A percentile compares a stretch with the other conserved stretches of the same genome.
These are phyloP conservation scores for Rhinocladiella mackenziei DNA, from an alignment of 2,329 filamentous ascomycete species.

Conservation along the genomic window DNA sequence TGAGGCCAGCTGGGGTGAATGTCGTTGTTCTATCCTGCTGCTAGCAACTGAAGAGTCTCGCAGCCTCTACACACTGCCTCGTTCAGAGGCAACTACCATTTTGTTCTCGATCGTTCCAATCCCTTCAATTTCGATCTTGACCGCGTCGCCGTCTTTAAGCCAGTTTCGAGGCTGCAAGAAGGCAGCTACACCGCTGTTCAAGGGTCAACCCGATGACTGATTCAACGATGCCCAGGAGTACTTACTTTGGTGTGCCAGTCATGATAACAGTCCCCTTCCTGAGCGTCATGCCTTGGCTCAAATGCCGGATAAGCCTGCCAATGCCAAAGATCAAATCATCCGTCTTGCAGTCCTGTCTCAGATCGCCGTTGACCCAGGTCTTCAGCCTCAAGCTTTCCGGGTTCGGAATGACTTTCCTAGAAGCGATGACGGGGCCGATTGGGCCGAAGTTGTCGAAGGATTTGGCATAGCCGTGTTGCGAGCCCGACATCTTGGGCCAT, in stretches of 20 bases:
- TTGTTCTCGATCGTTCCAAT: slow-evolving; percentile 47
- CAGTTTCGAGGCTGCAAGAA: slow-evolving; percentile 39
- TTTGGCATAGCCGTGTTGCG: slow-evolving; percentile 68
- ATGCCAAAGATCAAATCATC: slow-evolving; percentile 14
- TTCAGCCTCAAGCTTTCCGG: slow-evolving; percentile 4
- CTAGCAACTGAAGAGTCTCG: too few species aligned
- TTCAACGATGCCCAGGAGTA: background rate
- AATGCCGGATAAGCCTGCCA: slow-evolving; percentile 4
- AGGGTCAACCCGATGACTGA: too few species aligned
- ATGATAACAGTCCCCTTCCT: slow-evolving; percentile 43
- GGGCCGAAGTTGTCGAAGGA: slow-evolving; percentile 74
- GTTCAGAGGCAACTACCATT: slow-evolving; percentile 12
- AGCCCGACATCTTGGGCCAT: slow-evolving; percentile 46
- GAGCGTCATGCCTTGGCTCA: slow-evolving; percentile 42
- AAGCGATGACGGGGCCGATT: slow-evolving; percentile 67
- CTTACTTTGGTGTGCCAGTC: slow-evolving; percentile 40
- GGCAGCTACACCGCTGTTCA: slow-evolving; percentile 39
- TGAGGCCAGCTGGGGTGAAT: too few species aligned
- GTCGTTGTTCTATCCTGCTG: too few species aligned
- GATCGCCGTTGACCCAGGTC: slow-evolving; percentile 13
- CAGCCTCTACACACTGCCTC: too few species aligned
- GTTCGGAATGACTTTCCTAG: slow-evolving; percentile 38
- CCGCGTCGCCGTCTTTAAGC: slow-evolving; percentile 39
- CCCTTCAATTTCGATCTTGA: slow-evolving; percentile 46
- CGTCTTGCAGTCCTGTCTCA: slow-evolving; percentile 8